Base-by-base conservation (phyloP, 306 rosid species). In the Calophaca sinica region DNA sequence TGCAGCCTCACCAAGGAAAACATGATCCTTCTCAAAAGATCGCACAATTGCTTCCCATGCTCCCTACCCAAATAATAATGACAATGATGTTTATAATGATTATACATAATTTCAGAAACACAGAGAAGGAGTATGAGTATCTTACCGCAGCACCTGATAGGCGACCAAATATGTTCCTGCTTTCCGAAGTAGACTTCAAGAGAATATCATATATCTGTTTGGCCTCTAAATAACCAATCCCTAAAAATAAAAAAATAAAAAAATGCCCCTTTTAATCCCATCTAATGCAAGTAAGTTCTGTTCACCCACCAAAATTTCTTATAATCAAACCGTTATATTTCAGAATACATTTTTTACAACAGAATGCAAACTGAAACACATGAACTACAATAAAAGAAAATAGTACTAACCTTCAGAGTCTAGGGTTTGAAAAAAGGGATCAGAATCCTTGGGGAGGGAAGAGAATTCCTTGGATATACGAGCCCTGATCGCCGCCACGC, bases 1-100 rank as follows among this genome's bases (percentile, higher is more conserved):
- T 7, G 97, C 96, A 57, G 94, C 97, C 88, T 91, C 97, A 6
- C 98, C 98, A 66, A 91, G 98, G 86, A 85, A 93, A 60, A 91
- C 86, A 85, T 86, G 87, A 82, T 93, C 98, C 85, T 91, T 93
- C 84, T 91, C 97, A 52, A 85, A 91, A 38, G 92, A 82, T 39
- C 75, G 85, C 52, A 88, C 84, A 26, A 93, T 91, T 33, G 86
- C 84, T 84, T 91, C 97, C 98, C 98, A 93, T 8, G 83, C 88
- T 71, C 98, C 98, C 97, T 93, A 86, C 71, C 55, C 68, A 73
- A 73, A 72, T 31, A 53, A 78, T 12, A 61, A 12, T 26, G n/a
- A 51, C 31, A 52, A 63, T 7, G 39, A 13, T 35, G 5, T 28
- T 3, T 52, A 46, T 6, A 20, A 66, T 13, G 32, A 65, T 33